A percentile compares a stretch with the other conserved stretches of the same genome.
Evolutionary conservation across 768 basidiomycete species (phyloP).

Genomic region (Amanita pallidorosea): DNA sequence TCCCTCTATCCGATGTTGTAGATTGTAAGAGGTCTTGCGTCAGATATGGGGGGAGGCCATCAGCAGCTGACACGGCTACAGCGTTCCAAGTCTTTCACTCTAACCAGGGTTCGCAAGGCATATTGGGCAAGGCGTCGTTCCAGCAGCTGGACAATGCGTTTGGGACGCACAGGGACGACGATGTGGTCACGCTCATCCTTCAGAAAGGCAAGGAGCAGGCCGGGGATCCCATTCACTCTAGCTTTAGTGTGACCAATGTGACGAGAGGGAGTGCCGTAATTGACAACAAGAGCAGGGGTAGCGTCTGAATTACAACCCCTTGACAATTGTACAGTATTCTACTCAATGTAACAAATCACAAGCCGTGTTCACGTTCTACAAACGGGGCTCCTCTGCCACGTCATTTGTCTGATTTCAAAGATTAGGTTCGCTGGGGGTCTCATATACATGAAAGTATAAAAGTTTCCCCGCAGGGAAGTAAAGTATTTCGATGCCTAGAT

Average conservation of each 20-base stretch:
- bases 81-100: conserved; percentile 68
- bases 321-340: neutral
- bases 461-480: neutral
- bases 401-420: neutral
- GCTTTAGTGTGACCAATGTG: conserved; percentile 12
- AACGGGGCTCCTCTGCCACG: neutral
- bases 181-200: conserved; percentile 50
- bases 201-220: conserved; percentile 51
- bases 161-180: conserved; percentile 50
- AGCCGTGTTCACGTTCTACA: neutral
- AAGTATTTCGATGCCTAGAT: neutral
- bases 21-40: conserved; percentile 63
- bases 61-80: conserved; percentile 15
- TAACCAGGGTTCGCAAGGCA: conserved; percentile 67
- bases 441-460: neutral
- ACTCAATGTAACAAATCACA: neutral
- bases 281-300: conserved; percentile 29
- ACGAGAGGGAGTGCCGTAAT: conserved; percentile 21
- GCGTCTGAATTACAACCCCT: neutral
- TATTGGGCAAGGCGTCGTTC: conserved; percentile 62
- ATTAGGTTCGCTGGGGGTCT: no score
- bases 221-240: conserved; percentile 25
- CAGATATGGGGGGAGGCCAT: neutral
- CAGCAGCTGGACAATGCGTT: conserved; percentile 76
- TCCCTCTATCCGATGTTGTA: conserved; percentile 68